Evolutionary conservation across 306 rosid species (phyloP).

Genomic region (Casuarina glauca): DNA sequence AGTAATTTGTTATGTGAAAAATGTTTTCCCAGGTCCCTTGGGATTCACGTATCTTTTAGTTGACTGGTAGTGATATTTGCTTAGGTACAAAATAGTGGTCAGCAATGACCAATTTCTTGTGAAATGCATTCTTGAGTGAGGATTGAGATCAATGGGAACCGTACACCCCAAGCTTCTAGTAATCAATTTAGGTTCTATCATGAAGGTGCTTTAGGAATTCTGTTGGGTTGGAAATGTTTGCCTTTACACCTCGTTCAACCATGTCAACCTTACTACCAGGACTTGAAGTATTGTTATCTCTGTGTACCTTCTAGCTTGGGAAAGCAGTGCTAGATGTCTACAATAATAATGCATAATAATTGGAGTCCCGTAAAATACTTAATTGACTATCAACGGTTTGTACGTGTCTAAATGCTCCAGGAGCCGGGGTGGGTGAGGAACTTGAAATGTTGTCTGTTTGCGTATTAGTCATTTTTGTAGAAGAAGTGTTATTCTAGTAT

Average conservation of each 20-base stretch:
- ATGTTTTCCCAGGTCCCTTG: neutral
- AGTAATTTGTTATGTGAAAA: neutral
- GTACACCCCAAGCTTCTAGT: neutral
- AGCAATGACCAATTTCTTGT: neutral
- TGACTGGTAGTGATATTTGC: neutral
- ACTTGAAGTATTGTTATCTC: neutral
- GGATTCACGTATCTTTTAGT: neutral
- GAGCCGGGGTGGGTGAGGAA: constrained; percentile 8
- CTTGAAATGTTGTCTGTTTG: neutral
- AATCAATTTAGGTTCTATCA: neutral
- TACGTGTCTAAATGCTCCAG: neutral
- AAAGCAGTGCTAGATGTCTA: neutral
- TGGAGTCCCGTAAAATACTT: neutral
- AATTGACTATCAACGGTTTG: neutral
- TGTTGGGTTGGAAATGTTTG: neutral
- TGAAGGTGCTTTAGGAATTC: neutral
- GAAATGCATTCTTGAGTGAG: neutral
- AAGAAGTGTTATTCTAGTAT: constrained; percentile 2
- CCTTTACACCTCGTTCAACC: neutral
- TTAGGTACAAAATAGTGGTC: neutral
- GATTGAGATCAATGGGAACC: neutral
- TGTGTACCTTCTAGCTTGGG: neutral
- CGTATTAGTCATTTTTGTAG: neutral
- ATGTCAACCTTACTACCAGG: neutral
- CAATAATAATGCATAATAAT: neutral